A percentile compares a stretch with the other conserved stretches of the same genome.
These are phyloP conservation scores for Globisporangium okanoganense DNA, from an alignment of 352 stramenopile species.

Conservation along the genomic window DNA sequence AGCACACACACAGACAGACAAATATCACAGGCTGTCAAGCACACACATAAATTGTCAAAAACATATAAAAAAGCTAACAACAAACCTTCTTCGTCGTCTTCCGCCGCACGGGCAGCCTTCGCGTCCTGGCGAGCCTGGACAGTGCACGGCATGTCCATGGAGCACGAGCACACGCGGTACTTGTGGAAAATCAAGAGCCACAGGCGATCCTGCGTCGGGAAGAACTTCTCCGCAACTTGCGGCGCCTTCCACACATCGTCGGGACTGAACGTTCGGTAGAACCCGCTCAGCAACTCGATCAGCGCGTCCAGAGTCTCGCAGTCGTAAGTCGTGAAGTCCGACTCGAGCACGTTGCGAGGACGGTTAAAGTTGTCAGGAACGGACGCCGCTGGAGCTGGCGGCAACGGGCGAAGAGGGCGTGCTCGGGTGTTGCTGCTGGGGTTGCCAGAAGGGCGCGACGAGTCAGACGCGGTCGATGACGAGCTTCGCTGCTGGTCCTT, in stretches of 20 bases:
- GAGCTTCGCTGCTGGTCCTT: slow-evolving; percentile 24
- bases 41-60: neutral
- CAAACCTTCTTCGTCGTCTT: slow-evolving; percentile 56
- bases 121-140: slow-evolving; percentile 64
- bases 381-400: slow-evolving; percentile 11
- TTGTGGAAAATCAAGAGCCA: slow-evolving; percentile 87
- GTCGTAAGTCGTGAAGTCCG: slow-evolving; percentile 69
- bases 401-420: slow-evolving; percentile 17
- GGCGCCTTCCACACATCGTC: slow-evolving; percentile 78
- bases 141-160: slow-evolving; percentile 69
- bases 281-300: slow-evolving; percentile 47
- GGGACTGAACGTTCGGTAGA: slow-evolving; percentile 78
- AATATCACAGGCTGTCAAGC: neutral
- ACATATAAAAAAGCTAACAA: neutral
- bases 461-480: slow-evolving; percentile 34
- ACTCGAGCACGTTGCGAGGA: slow-evolving; percentile 69
- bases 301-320: slow-evolving; percentile 79
- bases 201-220: slow-evolving; percentile 64
- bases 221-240: slow-evolving; percentile 82
- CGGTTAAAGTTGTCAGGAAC: slow-evolving; percentile 20
- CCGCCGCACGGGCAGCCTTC: slow-evolving; percentile 30
- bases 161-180: slow-evolving; percentile 82
- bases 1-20: neutral
- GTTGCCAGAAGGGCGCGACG: slow-evolving; percentile 21
- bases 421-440: slow-evolving; percentile 16